phyloP scores from a whole-genome alignment of 495 filamentous ascomycete species.

The Hyaloscypha finlandica region DNA sequence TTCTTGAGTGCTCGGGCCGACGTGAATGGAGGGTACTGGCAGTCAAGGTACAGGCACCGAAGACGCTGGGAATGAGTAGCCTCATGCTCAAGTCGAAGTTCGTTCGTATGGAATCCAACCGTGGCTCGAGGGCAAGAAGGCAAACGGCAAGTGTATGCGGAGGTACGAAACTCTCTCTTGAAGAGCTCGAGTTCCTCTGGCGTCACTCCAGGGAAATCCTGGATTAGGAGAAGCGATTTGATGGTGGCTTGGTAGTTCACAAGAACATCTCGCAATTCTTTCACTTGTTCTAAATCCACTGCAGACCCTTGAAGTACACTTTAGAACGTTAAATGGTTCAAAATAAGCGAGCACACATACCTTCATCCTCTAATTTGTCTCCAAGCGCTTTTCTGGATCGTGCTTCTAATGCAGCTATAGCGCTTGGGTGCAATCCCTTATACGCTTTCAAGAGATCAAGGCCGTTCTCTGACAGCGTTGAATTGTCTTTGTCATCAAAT shows the following conservation, averaged over 20 bases:
- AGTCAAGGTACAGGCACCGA: conserved; percentile 9
- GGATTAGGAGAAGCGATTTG: conserved; percentile 16
- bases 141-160: conserved; percentile 33
- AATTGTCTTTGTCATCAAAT: no score
- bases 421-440: no score
- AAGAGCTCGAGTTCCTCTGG: conserved; percentile 33
- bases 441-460: no score
- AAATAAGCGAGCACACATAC: no score
- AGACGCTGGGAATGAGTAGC: conserved; percentile 10
- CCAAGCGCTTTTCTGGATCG: no score
- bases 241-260: conserved; percentile 26
- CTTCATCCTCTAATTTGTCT: no score
- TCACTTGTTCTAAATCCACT: no score
- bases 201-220: conserved; percentile 18
- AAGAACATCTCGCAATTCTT: no score
- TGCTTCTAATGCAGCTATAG: no score
- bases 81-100: conserved; percentile 16
- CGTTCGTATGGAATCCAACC: conserved; percentile 10
- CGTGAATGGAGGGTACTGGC: conserved; percentile 18
- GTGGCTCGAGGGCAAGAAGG: conserved; percentile 13
- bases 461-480: no score
- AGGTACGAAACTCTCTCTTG: conserved; percentile 27
- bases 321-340: no score
- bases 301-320: no score
- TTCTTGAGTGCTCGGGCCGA: conserved; percentile 19